Conservation (phyloP, 2,329 filamentous ascomycete genomes). For the Ophiostoma montium region DNA sequence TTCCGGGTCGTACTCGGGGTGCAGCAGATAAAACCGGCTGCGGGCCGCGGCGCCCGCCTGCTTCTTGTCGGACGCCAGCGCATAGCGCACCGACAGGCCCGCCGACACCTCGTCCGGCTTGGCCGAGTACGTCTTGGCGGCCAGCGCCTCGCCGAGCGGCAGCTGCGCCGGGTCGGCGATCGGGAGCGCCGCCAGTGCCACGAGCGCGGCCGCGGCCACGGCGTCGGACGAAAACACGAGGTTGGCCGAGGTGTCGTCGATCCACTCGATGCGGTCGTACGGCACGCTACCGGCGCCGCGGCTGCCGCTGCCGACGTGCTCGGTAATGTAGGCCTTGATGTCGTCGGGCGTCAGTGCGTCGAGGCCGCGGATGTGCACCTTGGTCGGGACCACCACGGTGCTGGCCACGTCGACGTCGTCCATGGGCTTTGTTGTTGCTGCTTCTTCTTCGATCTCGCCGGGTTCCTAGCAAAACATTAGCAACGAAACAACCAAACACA, state of each 20-base stretch:
- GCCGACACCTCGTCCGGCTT: conserved; percentile 58
- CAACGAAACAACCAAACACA: no score
- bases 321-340: conserved; percentile 58
- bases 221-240: conserved; percentile 53
- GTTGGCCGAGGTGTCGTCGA: conserved; percentile 85
- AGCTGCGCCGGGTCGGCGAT: conserved; percentile 31
- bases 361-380: conserved; percentile 74
- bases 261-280: conserved; percentile 69
- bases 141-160: conserved; percentile 47
- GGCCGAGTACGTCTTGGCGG: conserved; percentile 53
- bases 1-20: conserved; percentile 76
- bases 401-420: neutral
- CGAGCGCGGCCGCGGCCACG: conserved; percentile 38
- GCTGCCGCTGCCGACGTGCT: conserved; percentile 45
- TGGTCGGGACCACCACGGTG: conserved; percentile 32
- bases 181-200: conserved; percentile 31
- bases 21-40: conserved; percentile 83
- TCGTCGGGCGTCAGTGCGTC: conserved; percentile 69
- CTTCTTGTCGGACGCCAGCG: conserved; percentile 67
- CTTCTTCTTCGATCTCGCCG: conserved; percentile 23
- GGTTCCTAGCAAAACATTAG: no score
- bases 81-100: conserved; percentile 57
- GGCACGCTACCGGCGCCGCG: conserved; percentile 24
- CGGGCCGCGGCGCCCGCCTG: conserved; percentile 60
- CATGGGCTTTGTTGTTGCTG: conserved; percentile 5